Evolutionary conservation across 2,329 filamentous ascomycete species (phyloP).

Genomic region (Curvularia sp.): DNA sequence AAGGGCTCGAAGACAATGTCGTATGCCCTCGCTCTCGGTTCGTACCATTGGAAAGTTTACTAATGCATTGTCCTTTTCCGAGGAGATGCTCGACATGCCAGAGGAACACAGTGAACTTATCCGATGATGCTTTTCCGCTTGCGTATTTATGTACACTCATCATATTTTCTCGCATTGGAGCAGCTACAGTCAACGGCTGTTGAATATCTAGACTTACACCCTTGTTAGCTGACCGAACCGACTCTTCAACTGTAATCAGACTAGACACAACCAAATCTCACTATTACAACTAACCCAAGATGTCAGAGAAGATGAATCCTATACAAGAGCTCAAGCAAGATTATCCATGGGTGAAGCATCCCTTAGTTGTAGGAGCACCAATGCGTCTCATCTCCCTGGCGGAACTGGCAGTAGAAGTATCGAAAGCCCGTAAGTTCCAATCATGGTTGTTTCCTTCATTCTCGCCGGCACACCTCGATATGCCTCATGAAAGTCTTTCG

Average conservation of each 20-base stretch:
- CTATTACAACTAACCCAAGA: neutral
- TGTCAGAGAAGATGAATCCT: neutral
- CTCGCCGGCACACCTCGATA: neutral
- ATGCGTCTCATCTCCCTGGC: neutral
- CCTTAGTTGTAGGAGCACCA: neutral
- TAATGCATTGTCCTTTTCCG: neutral
- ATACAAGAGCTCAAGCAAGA: neutral
- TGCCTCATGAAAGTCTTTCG: too few species aligned
- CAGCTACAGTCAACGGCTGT: neutral
- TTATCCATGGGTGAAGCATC: neutral
- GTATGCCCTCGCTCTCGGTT: neutral
- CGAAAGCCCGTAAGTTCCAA: neutral
- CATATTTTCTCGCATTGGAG: neutral
- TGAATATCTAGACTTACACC: neutral
- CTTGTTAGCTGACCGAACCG: neutral
- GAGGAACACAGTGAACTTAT: neutral
- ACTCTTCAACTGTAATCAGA: neutral
- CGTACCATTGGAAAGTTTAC: neutral
- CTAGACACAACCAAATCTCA: neutral
- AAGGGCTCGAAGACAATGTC: neutral
- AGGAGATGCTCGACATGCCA: conserved; percentile 45
- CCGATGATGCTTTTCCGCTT: neutral
- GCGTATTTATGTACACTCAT: neutral
- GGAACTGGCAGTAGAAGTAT: neutral
- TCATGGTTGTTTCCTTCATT: neutral